Percentiles rank a stretch among this genome's conserved stretches.
Conservation (phyloP, 1,139 yeast genomes). For the Candida sp. region DNA sequence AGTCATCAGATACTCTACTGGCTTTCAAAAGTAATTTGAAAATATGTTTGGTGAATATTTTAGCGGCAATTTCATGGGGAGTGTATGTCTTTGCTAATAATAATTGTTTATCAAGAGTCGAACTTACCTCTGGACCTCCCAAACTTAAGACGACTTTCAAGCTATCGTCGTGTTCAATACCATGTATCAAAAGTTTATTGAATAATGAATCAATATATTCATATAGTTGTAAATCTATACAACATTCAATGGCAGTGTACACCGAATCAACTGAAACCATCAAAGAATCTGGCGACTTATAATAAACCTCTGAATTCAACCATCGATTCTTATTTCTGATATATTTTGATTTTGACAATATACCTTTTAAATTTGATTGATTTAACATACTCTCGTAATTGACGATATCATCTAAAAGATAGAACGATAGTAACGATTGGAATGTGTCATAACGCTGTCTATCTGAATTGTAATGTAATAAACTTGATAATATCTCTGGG, state of each 20-base stretch:
- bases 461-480: slow-evolving; percentile 23
- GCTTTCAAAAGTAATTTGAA: slow-evolving; percentile 23
- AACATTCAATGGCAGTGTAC: slow-evolving; percentile 26
- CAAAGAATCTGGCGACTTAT: slow-evolving; percentile 12
- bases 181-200: slow-evolving; percentile 31
- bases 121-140: not conserved
- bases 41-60: slow-evolving; percentile 23
- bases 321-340: slow-evolving; percentile 11
- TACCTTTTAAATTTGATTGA: slow-evolving; percentile 14
- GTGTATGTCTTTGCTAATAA: slow-evolving; percentile 3
- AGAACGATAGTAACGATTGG: slow-evolving; percentile 22
- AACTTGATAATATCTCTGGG: slow-evolving; percentile 24
- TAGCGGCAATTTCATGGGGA: not conserved
- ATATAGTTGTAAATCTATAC: slow-evolving; percentile 23
- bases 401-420: slow-evolving; percentile 25
- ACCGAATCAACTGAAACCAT: slow-evolving; percentile 15
- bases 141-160: slow-evolving; percentile 8
- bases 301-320: slow-evolving; percentile 9
- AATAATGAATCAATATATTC: slow-evolving; percentile 32
- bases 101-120: not conserved
- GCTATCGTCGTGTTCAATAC: slow-evolving; percentile 11
- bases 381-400: slow-evolving; percentile 21
- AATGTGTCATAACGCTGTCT: slow-evolving; percentile 19
- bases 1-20: slow-evolving; percentile 25
- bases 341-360: slow-evolving; percentile 30